Evolutionary conservation across 305 asterid genomes (phyloP).

Genomic region (Striga hermonthica): DNA sequence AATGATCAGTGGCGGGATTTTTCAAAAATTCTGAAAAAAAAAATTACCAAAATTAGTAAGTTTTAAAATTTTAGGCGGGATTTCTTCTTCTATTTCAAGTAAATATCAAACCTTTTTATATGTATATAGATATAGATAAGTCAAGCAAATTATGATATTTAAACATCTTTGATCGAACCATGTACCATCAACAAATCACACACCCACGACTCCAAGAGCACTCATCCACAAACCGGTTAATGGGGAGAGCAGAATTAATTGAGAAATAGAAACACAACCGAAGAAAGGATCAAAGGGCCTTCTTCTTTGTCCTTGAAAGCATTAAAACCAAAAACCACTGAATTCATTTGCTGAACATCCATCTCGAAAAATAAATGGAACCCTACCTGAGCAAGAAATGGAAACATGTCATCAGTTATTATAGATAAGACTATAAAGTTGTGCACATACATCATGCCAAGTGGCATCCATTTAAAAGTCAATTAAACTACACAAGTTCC

Average conservation of each 20-base stretch:
- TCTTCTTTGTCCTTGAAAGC: constrained; percentile 66
- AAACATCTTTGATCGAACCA: constrained; percentile 29
- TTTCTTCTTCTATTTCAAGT: too few species aligned
- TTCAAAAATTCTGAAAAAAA: too few species aligned
- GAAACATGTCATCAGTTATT: constrained; percentile 31
- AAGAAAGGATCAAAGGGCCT: constrained; percentile 85
- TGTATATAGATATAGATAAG: too few species aligned
- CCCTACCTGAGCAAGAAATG: constrained; percentile 69
- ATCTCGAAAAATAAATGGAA: constrained; percentile 59
- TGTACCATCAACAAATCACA: constrained; percentile 60
- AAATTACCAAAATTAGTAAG: too few species aligned
- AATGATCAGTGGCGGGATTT: too few species aligned
- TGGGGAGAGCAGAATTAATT: constrained; percentile 87
- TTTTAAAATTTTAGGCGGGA: too few species aligned
- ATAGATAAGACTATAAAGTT: constrained; percentile 24
- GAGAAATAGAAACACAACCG: constrained; percentile 95
- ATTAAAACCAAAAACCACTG: constrained; percentile 50
- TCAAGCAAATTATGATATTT: constrained; percentile 20
- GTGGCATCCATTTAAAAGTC: background rate
- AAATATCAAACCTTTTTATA: too few species aligned
- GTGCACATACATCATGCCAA: constrained; percentile 11
- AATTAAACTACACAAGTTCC: constrained; percentile 2
- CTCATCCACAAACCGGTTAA: too few species aligned
- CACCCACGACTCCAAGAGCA: constrained; percentile 61
- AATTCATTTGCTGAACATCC: constrained; percentile 79